Evolutionary conservation across 2,329 filamentous ascomycete genomes (phyloP).

Genomic region (Aspergillus floridensis): DNA sequence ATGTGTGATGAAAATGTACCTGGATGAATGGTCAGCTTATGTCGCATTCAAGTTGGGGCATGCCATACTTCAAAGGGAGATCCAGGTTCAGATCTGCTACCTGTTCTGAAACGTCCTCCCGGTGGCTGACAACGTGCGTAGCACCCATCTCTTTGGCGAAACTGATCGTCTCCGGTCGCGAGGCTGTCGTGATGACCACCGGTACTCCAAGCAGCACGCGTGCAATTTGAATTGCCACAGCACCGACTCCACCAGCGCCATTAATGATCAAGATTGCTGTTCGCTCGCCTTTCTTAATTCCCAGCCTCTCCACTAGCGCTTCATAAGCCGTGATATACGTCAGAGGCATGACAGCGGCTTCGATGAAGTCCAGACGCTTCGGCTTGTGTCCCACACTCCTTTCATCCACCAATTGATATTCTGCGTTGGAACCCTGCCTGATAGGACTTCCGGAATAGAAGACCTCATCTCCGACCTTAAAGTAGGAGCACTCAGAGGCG

Average conservation of each 20-base stretch:
- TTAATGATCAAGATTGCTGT: slow-evolving; percentile 47
- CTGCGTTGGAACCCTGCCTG: slow-evolving; percentile 44
- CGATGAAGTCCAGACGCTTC: slow-evolving; percentile 36
- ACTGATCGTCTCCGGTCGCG: slow-evolving; percentile 39
- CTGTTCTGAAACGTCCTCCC: slow-evolving; percentile 26
- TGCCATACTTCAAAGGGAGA: slow-evolving; percentile 4
- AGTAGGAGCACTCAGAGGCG: slow-evolving; percentile 33
- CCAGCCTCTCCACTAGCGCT: slow-evolving; percentile 44
- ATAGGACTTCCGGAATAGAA: slow-evolving; percentile 44
- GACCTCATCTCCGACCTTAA: slow-evolving; percentile 45
- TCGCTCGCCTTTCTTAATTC: slow-evolving; percentile 39
- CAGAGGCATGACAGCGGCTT: slow-evolving; percentile 46
- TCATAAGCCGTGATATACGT: slow-evolving; percentile 48
- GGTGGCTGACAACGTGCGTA: slow-evolving; percentile 46
- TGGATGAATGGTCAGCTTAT: slow-evolving; percentile 16
- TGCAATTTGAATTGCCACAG: slow-evolving; percentile 47
- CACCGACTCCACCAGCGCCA: slow-evolving; percentile 47
- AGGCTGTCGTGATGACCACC: slow-evolving; percentile 46
- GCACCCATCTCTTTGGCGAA: slow-evolving; percentile 44
- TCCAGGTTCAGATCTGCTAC: slow-evolving; percentile 23
- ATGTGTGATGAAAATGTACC: slow-evolving; percentile 46
- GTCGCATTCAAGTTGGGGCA: not conserved
- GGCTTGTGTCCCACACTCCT: slow-evolving; percentile 42
- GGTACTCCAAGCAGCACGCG: slow-evolving; percentile 40
- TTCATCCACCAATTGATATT: slow-evolving; percentile 44